Evolutionary conservation across 768 basidiomycete genomes (phyloP).

Genomic region (Lactarius psammicola): DNA sequence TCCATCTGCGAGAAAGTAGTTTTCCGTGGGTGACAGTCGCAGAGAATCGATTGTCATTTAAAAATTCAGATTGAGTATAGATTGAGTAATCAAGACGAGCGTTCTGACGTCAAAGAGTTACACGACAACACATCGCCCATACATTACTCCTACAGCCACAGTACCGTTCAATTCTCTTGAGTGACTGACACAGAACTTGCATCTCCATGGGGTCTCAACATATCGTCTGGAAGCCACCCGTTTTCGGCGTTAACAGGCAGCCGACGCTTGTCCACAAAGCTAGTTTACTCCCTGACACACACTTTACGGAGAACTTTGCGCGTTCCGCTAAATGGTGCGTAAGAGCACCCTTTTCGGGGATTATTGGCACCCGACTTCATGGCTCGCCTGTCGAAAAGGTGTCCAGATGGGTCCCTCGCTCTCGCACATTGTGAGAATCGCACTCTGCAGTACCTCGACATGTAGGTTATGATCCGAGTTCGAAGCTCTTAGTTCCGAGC

Average conservation of each 20-base stretch:
- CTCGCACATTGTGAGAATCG: slow-evolving; percentile 73
- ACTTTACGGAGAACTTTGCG: slow-evolving; percentile 27
- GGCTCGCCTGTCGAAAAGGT: slow-evolving; percentile 46
- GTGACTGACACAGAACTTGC: too few species aligned
- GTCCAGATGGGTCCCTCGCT: slow-evolving; percentile 66
- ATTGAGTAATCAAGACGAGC: background rate
- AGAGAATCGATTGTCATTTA: background rate
- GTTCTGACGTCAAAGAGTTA: slow-evolving; percentile 5
- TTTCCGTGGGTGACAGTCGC: background rate
- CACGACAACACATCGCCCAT: background rate
- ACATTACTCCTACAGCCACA: too few species aligned
- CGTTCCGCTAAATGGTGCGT: slow-evolving; percentile 29
- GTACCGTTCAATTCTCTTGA: too few species aligned
- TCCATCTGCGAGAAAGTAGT: background rate
- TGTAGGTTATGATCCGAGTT: slow-evolving; percentile 41
- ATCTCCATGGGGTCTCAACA: slow-evolving; percentile 14
- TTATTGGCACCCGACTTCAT: slow-evolving; percentile 10
- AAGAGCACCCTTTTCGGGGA: background rate
- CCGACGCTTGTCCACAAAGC: slow-evolving; percentile 12
- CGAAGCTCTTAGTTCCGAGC: background rate
- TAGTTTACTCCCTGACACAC: slow-evolving; percentile 14
- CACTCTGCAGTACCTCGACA: slow-evolving; percentile 52
- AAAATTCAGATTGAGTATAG: background rate
- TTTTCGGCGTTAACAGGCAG: slow-evolving; percentile 18
- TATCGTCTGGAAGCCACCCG: slow-evolving; percentile 22